Base-by-base conservation (phyloP, 331 rosid species). In the Telfairia occidentalis region DNA sequence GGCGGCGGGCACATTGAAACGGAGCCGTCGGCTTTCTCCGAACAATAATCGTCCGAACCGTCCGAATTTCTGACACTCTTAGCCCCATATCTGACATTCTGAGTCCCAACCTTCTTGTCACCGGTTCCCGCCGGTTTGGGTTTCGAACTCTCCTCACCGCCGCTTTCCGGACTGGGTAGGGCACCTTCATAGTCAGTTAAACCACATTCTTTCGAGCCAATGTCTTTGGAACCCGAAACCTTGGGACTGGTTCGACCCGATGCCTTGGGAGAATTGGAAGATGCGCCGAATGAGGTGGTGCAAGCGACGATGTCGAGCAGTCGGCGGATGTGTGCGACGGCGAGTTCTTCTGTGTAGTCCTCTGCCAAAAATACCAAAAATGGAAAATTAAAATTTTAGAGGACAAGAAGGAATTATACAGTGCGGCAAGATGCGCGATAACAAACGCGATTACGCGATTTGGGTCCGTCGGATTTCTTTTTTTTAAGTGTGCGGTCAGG, bases 301-400 rank as follows among this genome's bases (percentile, higher is more conserved):
- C 96, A 94, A 42, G 96, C 90, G 19, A 85, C 92, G 74, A 94
- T 86, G 78, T 94, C 96, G 1, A 91, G 84, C 71, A 94, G 89
- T 55, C 98, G 85, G 19, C 96, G 88, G 76, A 94, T 83, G 79
- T 94, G 97, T 1, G 83, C 86, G 49, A 88, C 87, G 10, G 85
- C 92, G 13, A 81, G 84, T 35, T 91, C 89, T 65, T 94, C 98
- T 1, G 90, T 81, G 86, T 90, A 94, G 37, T 91, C 92, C 81
- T 91, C 98, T 94, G 81, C 34, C 35, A 35, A 60, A 60, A 78
- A 60, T 52, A 79, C 66, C 19, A 6, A 37, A 76, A 15, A 0
- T 8, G 1, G 11, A n/a, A 29, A 38, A 0, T 9, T 35, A 15
- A 0, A 5, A 10, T 3, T 10, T 18, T 24, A 1, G 24, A 57